Conservation (phyloP, 2,329 filamentous ascomycete genomes). For the Metarhizium anisopliae region DNA sequence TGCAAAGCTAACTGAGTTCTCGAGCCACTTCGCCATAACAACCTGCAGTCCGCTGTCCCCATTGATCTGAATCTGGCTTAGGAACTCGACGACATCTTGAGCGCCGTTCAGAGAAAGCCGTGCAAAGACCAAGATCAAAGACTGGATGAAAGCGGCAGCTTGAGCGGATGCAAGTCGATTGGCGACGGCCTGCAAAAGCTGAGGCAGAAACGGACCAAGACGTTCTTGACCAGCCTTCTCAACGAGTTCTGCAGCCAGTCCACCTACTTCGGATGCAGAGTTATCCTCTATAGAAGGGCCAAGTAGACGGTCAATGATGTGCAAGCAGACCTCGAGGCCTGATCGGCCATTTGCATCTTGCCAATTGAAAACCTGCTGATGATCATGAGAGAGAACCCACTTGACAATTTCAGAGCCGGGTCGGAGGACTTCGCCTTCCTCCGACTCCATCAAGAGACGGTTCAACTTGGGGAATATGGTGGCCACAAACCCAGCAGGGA, state of each 20-base stretch:
- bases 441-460: slow-evolving; percentile 69
- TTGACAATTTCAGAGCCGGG: slow-evolving; percentile 80
- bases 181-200: slow-evolving; percentile 83
- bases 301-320: slow-evolving; percentile 86
- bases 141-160: slow-evolving; percentile 87
- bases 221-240: slow-evolving; percentile 90
- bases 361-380: slow-evolving; percentile 83
- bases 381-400: slow-evolving; percentile 82
- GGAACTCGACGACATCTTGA: slow-evolving; percentile 83
- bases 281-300: slow-evolving; percentile 81
- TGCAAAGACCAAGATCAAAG: slow-evolving; percentile 89
- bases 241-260: slow-evolving; percentile 86
- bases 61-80: slow-evolving; percentile 73
- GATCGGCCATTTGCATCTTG: slow-evolving; percentile 70
- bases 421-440: slow-evolving; percentile 81
- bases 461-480: slow-evolving; percentile 82
- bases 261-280: slow-evolving; percentile 90
- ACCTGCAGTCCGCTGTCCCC: slow-evolving; percentile 77
- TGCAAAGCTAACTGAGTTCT: slow-evolving; percentile 95
- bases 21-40: slow-evolving; percentile 89
- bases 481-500: slow-evolving; percentile 78
- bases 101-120: slow-evolving; percentile 78
- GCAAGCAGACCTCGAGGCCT: slow-evolving; percentile 79
- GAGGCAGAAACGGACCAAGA: slow-evolving; percentile 80
- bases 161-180: slow-evolving; percentile 73